Conservation (phyloP, 345 rosid species). For the Hevea brasiliensis region DNA sequence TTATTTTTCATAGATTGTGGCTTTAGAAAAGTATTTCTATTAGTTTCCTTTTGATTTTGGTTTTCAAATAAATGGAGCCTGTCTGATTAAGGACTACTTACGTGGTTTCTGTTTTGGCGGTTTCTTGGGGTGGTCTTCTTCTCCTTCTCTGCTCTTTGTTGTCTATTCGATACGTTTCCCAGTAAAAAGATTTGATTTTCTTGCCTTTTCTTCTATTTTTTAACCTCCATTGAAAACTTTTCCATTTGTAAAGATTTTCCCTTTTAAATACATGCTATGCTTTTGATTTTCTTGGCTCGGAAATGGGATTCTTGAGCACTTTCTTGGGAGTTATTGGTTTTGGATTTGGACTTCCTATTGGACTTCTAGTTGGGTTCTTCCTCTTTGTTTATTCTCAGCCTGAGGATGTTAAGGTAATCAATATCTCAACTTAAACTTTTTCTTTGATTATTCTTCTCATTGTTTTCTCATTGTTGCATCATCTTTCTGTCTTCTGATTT, state of each 20-base stretch:
- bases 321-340: constrained; percentile 65
- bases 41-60: no score
- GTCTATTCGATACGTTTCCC: constrained; percentile 1
- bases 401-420: constrained; percentile 47
- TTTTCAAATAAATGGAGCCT: not conserved
- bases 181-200: not conserved
- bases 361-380: constrained; percentile 64
- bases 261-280: not conserved
- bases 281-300: constrained; percentile 8
- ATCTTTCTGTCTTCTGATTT: no score
- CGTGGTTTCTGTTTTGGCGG: constrained; percentile 8
- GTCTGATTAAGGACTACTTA: not conserved
- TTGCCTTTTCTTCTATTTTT: not conserved
- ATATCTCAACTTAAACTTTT: not conserved
- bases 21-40: not conserved
- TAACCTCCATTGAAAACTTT: no score
- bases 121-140: not conserved
- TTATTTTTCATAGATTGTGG: no score
- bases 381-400: constrained; percentile 68
- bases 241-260: not conserved
- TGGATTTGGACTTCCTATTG: constrained; percentile 66
- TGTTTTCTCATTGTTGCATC: not conserved
- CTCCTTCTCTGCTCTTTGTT: not conserved
- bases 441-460: not conserved
- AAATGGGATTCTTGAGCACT: constrained; percentile 45